Conservation (phyloP, 495 filamentous ascomycete genomes). For the Neurospora tetrasperma region DNA sequence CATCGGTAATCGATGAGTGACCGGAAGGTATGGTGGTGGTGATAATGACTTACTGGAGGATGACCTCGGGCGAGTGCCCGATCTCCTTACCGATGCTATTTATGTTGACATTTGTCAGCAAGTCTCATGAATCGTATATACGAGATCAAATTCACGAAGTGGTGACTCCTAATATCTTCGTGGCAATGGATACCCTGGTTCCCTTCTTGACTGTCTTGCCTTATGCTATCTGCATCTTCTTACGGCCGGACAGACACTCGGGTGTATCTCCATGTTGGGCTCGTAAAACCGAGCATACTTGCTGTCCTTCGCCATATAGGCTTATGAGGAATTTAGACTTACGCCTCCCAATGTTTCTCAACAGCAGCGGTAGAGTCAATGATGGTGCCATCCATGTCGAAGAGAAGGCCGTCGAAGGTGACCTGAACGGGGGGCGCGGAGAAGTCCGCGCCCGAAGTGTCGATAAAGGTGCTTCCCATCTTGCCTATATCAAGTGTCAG, state of each 20-base stretch:
- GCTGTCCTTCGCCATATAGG: too few species aligned
- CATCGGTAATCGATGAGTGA: not conserved
- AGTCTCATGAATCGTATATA: not conserved
- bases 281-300: slow-evolving; percentile 1
- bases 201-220: not conserved
- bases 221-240: not conserved
- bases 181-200: not conserved
- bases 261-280: not conserved
- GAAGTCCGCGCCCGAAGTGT: slow-evolving; percentile 27
- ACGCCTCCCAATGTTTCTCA: slow-evolving; percentile 86
- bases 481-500: not conserved
- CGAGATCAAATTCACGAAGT: not conserved
- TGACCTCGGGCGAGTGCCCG: slow-evolving; percentile 68
- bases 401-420: slow-evolving; percentile 68
- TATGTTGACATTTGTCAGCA: not conserved
- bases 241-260: not conserved
- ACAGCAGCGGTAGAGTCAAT: slow-evolving; percentile 76
- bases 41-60: slow-evolving; percentile 44
- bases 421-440: slow-evolving; percentile 48
- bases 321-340: slow-evolving; percentile 14
- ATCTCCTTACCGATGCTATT: slow-evolving; percentile 70
- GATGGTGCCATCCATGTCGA: slow-evolving; percentile 87
- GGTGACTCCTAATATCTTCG: not conserved
- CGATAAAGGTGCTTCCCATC: slow-evolving; percentile 14
- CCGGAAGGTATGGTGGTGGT: not conserved